Evolutionary conservation across 2,329 filamentous ascomycete genomes (phyloP).

Genomic region (Phialophora verrucosa): DNA sequence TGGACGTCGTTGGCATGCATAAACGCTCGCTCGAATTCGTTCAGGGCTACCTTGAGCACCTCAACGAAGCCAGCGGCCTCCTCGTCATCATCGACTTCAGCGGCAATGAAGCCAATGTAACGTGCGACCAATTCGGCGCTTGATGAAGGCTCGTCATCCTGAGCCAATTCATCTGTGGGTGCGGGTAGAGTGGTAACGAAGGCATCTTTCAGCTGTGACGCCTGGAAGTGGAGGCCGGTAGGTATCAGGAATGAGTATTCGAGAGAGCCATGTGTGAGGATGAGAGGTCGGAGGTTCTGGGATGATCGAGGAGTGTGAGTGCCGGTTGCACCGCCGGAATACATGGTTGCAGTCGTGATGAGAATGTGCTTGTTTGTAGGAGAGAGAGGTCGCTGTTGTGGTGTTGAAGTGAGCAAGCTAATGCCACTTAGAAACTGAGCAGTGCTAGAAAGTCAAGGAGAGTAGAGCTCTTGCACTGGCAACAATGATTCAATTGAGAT

Average conservation of each 20-base stretch:
- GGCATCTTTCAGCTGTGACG: constrained; percentile 88
- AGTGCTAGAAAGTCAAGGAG: constrained; percentile 20
- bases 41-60: constrained; percentile 87
- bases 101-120: constrained; percentile 88
- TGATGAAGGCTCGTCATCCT: constrained; percentile 98
- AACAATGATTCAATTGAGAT: background rate
- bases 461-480: constrained; percentile 14
- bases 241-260: constrained; percentile 96
- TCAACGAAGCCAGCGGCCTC: constrained; percentile 87
- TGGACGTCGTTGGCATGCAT: constrained; percentile 96
- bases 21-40: constrained; percentile 96
- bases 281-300: constrained; percentile 87
- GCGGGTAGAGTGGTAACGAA: constrained; percentile 84
- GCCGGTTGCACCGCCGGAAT: constrained; percentile 70
- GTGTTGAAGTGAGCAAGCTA: constrained; percentile 40
- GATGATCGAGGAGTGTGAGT: constrained; percentile 95
- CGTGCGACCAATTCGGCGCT: constrained; percentile 88
- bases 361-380: constrained; percentile 7
- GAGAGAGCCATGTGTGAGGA: constrained; percentile 89
- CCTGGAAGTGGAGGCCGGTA: constrained; percentile 93
- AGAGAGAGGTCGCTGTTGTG: constrained; percentile 1
- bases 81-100: constrained; percentile 89
- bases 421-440: constrained; percentile 37
- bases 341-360: constrained; percentile 34
- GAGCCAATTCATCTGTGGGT: constrained; percentile 94